Percentiles rank a stretch among this genome's conserved stretches.
Conservation (phyloP, 1,284 basidiomycete genomes). For the Austroboletus niveus region DNA sequence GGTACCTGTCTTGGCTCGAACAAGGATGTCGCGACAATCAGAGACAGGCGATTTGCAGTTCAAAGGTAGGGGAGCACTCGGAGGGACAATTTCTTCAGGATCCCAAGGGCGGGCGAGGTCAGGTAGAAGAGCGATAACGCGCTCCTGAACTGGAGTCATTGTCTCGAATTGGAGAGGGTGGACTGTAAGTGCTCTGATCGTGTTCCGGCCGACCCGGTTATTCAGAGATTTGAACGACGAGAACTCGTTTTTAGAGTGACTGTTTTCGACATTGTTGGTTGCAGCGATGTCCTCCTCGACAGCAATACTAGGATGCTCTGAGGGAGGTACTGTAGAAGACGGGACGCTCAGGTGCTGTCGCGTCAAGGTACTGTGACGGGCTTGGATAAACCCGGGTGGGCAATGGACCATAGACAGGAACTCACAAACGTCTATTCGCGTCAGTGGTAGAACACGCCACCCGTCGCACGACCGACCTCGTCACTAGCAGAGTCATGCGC, state of each 20-base stretch:
- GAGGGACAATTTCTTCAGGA: conserved; percentile 18
- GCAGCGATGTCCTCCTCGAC: background rate
- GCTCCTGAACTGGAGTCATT: conserved; percentile 86
- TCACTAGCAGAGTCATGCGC: background rate
- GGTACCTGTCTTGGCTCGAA: conserved; percentile 90
- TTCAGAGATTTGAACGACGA: conserved; percentile 42
- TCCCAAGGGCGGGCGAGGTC: conserved; percentile 51
- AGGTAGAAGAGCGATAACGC: conserved; percentile 72
- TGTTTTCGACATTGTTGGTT: background rate
- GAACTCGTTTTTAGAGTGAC: background rate
- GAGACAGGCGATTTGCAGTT: conserved; percentile 24
- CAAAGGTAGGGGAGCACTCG: background rate
- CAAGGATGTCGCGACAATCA: conserved; percentile 61
- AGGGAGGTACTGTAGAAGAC: background rate
- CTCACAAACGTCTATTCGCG: conserved; percentile 13
- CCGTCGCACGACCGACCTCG: background rate
- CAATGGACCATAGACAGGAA: conserved; percentile 1
- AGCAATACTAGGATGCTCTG: background rate
- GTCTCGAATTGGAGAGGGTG: conserved; percentile 69
- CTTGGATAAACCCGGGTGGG: conserved; percentile 5
- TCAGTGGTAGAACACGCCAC: background rate
- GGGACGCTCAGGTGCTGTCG: conserved; percentile 2
- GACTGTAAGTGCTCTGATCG: conserved; percentile 63
- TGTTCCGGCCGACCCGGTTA: conserved; percentile 41
- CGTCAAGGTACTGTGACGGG: background rate